These are phyloP conservation scores for Austroboletus novae-zelandiae DNA, from an alignment of 1,284 basidiomycete species.

Conservation along the genomic window DNA sequence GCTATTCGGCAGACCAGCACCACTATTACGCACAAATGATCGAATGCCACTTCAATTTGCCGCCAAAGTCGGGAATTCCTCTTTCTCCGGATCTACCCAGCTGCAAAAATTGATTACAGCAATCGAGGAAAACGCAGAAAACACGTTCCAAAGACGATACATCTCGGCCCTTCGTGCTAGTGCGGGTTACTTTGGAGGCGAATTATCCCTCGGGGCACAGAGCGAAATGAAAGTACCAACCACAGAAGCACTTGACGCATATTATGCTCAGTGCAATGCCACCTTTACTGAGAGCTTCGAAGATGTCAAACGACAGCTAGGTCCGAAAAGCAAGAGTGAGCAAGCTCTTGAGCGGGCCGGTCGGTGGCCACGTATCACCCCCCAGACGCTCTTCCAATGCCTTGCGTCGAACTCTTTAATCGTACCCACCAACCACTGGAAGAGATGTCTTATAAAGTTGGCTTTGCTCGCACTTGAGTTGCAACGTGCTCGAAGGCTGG, in stretches of 20 bases:
- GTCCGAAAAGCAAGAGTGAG: conserved; percentile 8
- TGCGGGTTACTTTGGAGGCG: neutral
- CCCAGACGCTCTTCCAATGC: conserved; percentile 22
- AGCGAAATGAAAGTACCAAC: neutral
- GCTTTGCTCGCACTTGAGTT: conserved; percentile 29
- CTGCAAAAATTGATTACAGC: conserved; percentile 5
- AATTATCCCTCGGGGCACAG: neutral
- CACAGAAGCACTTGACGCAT: conserved; percentile 9
- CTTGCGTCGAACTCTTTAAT: conserved; percentile 19
- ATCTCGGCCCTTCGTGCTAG: neutral
- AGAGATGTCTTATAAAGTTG: conserved; percentile 22
- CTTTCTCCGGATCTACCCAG: neutral
- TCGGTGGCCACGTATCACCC: conserved; percentile 32
- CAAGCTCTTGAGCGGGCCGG: conserved; percentile 16
- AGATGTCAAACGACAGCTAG: conserved; percentile 1
- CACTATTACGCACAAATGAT: neutral
- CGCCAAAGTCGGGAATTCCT: neutral
- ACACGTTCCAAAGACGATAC: neutral
- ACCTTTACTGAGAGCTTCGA: conserved; percentile 3
- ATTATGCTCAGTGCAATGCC: conserved; percentile 7
- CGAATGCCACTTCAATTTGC: neutral
- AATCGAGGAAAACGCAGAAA: neutral
- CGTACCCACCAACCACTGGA: conserved; percentile 27
- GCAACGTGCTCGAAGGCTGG: conserved; percentile 31
- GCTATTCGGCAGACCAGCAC: conserved; percentile 10